These are phyloP conservation scores for Incumbomyces lentus DNA, from an alignment of 2,329 filamentous ascomycete species.

Conservation along the genomic window DNA sequence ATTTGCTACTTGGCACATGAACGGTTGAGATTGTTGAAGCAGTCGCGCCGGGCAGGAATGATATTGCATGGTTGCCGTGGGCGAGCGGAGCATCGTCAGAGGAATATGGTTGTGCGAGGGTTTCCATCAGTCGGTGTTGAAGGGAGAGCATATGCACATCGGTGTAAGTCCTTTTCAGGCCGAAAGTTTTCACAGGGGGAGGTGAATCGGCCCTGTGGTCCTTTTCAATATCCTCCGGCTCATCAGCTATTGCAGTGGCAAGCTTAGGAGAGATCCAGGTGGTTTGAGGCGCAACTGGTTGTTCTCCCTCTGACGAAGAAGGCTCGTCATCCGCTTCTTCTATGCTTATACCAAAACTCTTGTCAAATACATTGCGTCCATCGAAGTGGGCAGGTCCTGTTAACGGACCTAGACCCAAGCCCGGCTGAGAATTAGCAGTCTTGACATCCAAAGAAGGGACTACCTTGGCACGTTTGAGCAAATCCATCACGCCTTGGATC, in stretches of 20 bases:
- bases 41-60: slow-evolving; percentile 10
- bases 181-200: slow-evolving; percentile 47
- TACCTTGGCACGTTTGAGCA: slow-evolving; percentile 71
- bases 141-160: slow-evolving; percentile 65
- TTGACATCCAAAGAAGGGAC: slow-evolving; percentile 44
- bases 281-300: neutral
- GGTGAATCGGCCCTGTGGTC: slow-evolving; percentile 32
- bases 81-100: slow-evolving; percentile 36
- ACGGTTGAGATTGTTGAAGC: slow-evolving; percentile 31
- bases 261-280: neutral
- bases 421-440: neutral
- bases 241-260: neutral
- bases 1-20: slow-evolving; percentile 85
- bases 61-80: slow-evolving; percentile 29
- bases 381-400: slow-evolving; percentile 69
- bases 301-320: neutral
- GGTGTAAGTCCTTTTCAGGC: slow-evolving; percentile 77
- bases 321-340: slow-evolving; percentile 35
- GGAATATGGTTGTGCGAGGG: slow-evolving; percentile 70
- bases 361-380: slow-evolving; percentile 74
- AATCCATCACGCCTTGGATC: slow-evolving; percentile 79
- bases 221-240: slow-evolving; percentile 1
- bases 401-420: slow-evolving; percentile 49
- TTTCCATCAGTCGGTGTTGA: slow-evolving; percentile 75
- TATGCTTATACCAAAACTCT: slow-evolving; percentile 53